Base-by-base conservation (phyloP, 2,329 filamentous ascomycete species). In the Didymella arachidicola region DNA sequence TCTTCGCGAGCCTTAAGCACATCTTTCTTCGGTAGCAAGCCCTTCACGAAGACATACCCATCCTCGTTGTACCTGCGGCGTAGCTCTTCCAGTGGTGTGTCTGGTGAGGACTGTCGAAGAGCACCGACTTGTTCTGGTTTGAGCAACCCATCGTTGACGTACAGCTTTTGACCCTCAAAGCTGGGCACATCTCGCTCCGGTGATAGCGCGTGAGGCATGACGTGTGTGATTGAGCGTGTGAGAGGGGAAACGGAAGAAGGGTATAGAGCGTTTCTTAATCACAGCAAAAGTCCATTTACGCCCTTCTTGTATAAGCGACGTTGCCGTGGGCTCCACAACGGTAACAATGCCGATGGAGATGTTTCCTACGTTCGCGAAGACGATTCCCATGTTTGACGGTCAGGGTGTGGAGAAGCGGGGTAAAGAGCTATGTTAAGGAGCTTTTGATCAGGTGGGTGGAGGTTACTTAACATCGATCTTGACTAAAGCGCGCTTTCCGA, bases 41-140 rank as follows among this genome's bases (percentile, higher is more conserved):
- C 79, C 62, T 86, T 87, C 2, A 87, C 53, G 53, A 84, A 83
- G 27, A 87, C 69, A 62, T 87, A 86, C 22, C 84, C 84, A 44
- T 87, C 80, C 58, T 79, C 69, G 6, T 79, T 61, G 64, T 79
- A 83, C 29, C 81, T 79, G 4, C 69, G 65, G n/a, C 78, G 78
- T 1, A 86, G 75, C 41, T 83, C 81, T 36, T 82, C 77, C 8
- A 85, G 57, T 0, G 83, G 81, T 11, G 80, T 73, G 29, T 73
- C 68, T 1, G 79, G 78, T 7, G 76, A 72, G 0, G 83, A 84
- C 16, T 77, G 73, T 8, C 68, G 77, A 25, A 86, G 70, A 19
- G 73, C 69, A 0, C 73, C 74, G 2, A 82, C 77, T 57, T 83
- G 80, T 7, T 75, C 71, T 5, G 80, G 75, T n/a, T 71, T 72